Percentiles rank a stretch among this genome's conserved stretches.
Conservation (phyloP, 306 rosid genomes). For the Cucurbita pepo region DNA sequence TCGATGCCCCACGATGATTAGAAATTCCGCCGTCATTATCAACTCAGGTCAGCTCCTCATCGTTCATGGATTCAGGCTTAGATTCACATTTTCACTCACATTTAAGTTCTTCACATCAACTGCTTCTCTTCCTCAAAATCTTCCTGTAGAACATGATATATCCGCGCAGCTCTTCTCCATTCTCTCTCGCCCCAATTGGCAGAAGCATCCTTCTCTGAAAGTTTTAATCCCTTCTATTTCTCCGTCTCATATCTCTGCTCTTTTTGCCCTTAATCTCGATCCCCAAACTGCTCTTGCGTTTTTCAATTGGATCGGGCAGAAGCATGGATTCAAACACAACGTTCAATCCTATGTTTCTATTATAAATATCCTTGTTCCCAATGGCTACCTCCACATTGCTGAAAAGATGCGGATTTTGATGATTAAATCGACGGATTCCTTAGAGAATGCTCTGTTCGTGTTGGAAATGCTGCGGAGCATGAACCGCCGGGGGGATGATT, state of each 20-base stretch:
- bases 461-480: constrained; percentile 27
- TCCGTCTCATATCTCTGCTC: constrained; percentile 35
- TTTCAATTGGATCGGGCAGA: constrained; percentile 43
- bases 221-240: constrained; percentile 33
- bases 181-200: constrained; percentile 54
- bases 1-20: constrained; percentile 21
- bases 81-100: not conserved
- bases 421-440: constrained; percentile 35
- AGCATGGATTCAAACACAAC: constrained; percentile 34
- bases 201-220: constrained; percentile 30
- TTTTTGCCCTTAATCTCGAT: constrained; percentile 35
- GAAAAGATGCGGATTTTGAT: constrained; percentile 48
- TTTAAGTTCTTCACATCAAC: constrained; percentile 24
- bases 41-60: constrained; percentile 8
- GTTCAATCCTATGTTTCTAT: constrained; percentile 31
- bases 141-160: constrained; percentile 17
- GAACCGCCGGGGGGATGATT: constrained; percentile 14
- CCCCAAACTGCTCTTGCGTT: constrained; percentile 52
- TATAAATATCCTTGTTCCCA: constrained; percentile 40
- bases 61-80: not conserved
- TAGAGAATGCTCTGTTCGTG: constrained; percentile 25
- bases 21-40: constrained; percentile 18
- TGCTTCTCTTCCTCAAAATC: constrained; percentile 14
- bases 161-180: constrained; percentile 34
- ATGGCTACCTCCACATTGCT: constrained; percentile 27